Evolutionary conservation across 2,329 filamentous ascomycete genomes (phyloP), one percentile per base, ranked within the genome.

Genomic region (Claviceps quebecensis): DNA sequence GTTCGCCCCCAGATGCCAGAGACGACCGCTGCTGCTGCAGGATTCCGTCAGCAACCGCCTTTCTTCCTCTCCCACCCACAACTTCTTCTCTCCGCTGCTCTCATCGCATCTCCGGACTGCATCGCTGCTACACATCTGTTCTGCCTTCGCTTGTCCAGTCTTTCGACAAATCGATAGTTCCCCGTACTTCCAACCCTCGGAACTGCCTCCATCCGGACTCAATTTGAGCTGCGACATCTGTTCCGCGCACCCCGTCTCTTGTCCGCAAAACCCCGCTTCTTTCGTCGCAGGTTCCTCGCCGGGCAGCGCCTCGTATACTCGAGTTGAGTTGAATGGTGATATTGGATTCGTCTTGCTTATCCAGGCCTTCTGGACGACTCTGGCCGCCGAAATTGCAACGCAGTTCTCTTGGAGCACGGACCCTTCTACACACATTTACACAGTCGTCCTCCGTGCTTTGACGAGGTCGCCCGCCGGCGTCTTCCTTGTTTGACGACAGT

Each of bases 401-500:
- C 29, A 2, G 11, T 3, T 14, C n/a, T 5, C 4, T 17, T 6
- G 36, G 26, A 19, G 23, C 26, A 5, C 29, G 17, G 14, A 45
- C 2, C 14, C 16, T 23, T 14, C 16, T 23, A 17, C 26, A 49
- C 14, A 23, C 19, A 45, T n/a, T n/a, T 23, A 26, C 29, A 13
- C 26, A 44, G 29, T 34, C 9, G 29, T 4, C 29, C 11, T 11
- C 3, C 29, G 40, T 49, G 40, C 17, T 49, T 41, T 26, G 48
- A 38, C 48, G 17, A 44, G 29, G 40, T 57, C 57, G 58, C 57
- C 55, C 45, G 51, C 51, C 52, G 55, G 54, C 58, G 53, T 50
- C 22, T 9, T 26, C 8, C 50, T 48, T 50, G 14, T 49, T 51
- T 40, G 48, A 56, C 48, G 41, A 54, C 50, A 59, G 61, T 55